Evolutionary conservation across 768 basidiomycete genomes (phyloP), one percentile per base, ranked within the genome.

Genomic region (Sporobolomyces phaffii): DNA sequence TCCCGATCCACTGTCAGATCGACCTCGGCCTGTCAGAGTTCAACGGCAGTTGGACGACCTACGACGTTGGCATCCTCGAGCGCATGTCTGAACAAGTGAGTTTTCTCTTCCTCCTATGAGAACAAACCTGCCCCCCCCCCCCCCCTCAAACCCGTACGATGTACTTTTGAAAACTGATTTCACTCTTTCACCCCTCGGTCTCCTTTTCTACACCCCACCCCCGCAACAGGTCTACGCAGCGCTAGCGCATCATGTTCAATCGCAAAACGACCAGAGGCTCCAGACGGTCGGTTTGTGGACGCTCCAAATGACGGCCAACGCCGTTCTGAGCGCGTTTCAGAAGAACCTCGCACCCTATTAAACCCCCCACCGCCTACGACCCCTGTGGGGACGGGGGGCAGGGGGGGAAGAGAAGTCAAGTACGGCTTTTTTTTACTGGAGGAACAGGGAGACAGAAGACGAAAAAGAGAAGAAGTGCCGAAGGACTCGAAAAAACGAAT

Each of bases 251-350:
- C 96, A 98, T 79, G 94, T 99, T 54, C 86, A 87, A 3, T 66
- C 72, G 9, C 86, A 85, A 29, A 90, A 92, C 75, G 89, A 91
- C 74, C 85, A 89, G 61, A 86, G 93, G 18, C 84, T 96, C 76
- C 89, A 86, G 78, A 89, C 86, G 5, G 91, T 99, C 70, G 87
- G 90, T 66, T 79, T 91, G 11, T 99, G 96, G 96, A 91, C 89
- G 75, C 81, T 98, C 28, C 92, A 96, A 77, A 87, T 89, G 83
- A 93, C 93, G 1, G 90, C 91, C 2, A 86, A 85, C 61, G 87
- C 88, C n/a, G 83, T 93, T 52, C 80, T 97, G 65, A 83, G 22
- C 20, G 28, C 66, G 1, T 44, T 68, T 10, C 61, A 58, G n/a
- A 36, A 48, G 36, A 67, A 67, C 1, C 33, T 62, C 8, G 66